These are phyloP conservation scores for Nitzschia sp. DNA, from an alignment of 108 stramenopile species.

Conservation along the genomic window DNA sequence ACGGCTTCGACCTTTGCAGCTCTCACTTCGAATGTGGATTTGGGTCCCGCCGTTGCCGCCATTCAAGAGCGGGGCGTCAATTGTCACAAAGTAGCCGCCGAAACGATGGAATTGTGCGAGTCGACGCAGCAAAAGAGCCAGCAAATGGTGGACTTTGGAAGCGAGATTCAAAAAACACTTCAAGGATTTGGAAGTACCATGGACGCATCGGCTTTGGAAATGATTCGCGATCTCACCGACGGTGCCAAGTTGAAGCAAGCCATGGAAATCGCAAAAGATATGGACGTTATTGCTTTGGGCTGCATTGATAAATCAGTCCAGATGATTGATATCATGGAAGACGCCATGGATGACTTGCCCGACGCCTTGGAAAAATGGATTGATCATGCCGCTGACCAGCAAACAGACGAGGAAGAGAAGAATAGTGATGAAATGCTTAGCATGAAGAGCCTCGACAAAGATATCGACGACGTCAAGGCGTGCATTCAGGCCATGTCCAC, in stretches of 20 bases:
- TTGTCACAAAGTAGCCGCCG: conserved; percentile 13
- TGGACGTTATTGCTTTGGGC: conserved; percentile 36
- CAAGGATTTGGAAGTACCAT: not conserved
- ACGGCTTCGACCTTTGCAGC: not conserved
- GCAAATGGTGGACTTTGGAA: conserved; percentile 27
- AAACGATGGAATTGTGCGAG: conserved; percentile 25
- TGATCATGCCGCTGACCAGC: conserved; percentile 36
- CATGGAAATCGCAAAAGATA: conserved; percentile 26
- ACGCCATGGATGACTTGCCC: conserved; percentile 45
- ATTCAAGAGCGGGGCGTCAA: conserved; percentile 11
- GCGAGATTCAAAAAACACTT: conserved; percentile 11
- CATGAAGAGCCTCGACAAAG: conserved; percentile 31
- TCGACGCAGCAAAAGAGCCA: conserved; percentile 13
- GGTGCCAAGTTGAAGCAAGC: conserved; percentile 44
- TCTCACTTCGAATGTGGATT: not conserved
- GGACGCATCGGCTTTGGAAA: conserved; percentile 43
- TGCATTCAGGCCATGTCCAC: conserved; percentile 44
- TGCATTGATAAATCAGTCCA: conserved; percentile 44
- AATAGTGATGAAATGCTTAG: conserved; percentile 18
- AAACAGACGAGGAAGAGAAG: conserved; percentile 26
- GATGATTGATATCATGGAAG: conserved; percentile 50
- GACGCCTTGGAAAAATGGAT: conserved; percentile 37
- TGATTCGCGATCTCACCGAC: conserved; percentile 51
- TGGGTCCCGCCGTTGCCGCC: not conserved
- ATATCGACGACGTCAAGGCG: conserved; percentile 39